These are phyloP conservation scores for Pinus taeda DNA, from an alignment of 75 land plant genomes.

Conservation along the genomic window DNA sequence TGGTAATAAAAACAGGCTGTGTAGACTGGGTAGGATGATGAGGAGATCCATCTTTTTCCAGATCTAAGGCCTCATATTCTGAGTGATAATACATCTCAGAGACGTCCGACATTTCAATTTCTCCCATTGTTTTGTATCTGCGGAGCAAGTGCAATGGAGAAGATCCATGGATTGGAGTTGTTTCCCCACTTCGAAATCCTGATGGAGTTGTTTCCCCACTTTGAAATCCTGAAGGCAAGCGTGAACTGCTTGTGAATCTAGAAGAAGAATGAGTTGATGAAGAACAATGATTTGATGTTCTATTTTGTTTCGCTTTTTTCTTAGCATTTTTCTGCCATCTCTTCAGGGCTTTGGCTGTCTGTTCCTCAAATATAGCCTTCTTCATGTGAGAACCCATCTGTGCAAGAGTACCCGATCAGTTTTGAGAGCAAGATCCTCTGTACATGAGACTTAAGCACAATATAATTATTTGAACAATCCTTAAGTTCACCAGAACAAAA, in stretches of 20 bases:
- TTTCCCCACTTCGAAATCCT: neutral
- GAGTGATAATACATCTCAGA: neutral
- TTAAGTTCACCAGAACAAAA: neutral
- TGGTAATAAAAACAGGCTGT: neutral
- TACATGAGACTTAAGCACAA: neutral
- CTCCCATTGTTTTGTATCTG: conserved; percentile 9
- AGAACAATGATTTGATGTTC: neutral
- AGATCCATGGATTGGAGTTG: conserved; percentile 1
- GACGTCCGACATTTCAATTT: neutral
- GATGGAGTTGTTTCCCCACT: conserved; percentile 7
- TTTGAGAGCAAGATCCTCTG: neutral
- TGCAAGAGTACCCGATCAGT: neutral
- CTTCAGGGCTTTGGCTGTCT: conserved; percentile 22
- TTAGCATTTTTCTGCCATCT: conserved; percentile 22
- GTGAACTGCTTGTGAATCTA: neutral
- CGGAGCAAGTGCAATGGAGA: neutral
- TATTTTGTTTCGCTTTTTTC: neutral
- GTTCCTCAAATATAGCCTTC: conserved; percentile 25
- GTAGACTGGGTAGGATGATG: neutral
- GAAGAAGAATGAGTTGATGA: neutral
- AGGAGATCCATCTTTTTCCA: neutral
- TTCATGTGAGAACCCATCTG: conserved; percentile 22
- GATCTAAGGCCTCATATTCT: neutral
- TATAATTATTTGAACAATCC: neutral
- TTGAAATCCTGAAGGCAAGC: neutral